A percentile compares a stretch with the other conserved stretches of the same genome.
These are phyloP conservation scores for Dryas integrifolia DNA, from an alignment of 331 rosid genomes.

Conservation along the genomic window DNA sequence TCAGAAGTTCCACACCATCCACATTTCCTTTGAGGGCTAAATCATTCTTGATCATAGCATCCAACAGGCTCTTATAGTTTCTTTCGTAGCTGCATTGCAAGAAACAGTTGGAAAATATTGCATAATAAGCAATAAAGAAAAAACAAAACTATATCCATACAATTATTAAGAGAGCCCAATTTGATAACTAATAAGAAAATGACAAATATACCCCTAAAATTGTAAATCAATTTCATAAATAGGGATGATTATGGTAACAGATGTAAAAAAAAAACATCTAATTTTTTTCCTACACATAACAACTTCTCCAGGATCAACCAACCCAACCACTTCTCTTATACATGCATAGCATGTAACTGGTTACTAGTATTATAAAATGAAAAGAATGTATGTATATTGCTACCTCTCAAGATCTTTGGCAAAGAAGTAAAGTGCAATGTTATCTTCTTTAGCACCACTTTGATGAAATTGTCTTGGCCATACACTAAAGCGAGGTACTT, in stretches of 20 bases:
- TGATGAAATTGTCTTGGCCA: conserved; percentile 87
- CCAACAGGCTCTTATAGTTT: conserved; percentile 65
- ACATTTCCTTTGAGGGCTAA: conserved; percentile 72
- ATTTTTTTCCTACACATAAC: neutral
- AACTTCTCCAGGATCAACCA: too few relatives aligned
- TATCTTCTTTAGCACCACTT: conserved; percentile 73
- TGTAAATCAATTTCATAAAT: too few relatives aligned
- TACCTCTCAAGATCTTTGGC: conserved; percentile 84
- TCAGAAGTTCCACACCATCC: conserved; percentile 76
- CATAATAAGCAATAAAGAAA: neutral
- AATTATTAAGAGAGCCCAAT: too few relatives aligned
- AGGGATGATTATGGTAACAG: too few relatives aligned
- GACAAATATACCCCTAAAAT: too few relatives aligned
- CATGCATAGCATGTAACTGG: too few relatives aligned
- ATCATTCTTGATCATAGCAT: conserved; percentile 77
- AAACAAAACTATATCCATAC: neutral
- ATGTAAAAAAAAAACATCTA: neutral
- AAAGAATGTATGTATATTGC: conserved; percentile 11
- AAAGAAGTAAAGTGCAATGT: conserved; percentile 89
- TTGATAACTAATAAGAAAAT: too few relatives aligned
- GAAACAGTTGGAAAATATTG: conserved; percentile 3
- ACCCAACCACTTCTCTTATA: too few relatives aligned
- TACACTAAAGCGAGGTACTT: conserved; percentile 76
- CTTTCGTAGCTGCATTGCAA: conserved; percentile 66
- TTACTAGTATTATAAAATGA: conserved; percentile 1